phyloP scores from a whole-genome alignment of 352 stramenopile genomes.

The Pythium volutum region DNA sequence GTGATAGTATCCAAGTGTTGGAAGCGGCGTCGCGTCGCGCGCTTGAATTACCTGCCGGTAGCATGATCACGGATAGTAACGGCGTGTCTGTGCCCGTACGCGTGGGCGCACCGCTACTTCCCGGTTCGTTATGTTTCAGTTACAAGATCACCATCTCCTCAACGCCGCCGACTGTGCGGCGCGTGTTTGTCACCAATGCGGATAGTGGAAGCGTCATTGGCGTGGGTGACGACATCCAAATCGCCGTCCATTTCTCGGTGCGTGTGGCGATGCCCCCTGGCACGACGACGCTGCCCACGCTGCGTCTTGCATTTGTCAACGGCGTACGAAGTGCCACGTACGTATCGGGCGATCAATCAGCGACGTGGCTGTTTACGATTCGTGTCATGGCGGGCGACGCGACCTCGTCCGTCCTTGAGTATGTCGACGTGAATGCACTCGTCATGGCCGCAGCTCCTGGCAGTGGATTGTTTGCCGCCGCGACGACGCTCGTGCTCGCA shows the following conservation, averaged over 20 bases:
- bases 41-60: slow-evolving; percentile 44
- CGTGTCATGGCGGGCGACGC: slow-evolving; percentile 35
- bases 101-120: slow-evolving; percentile 28
- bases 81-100: slow-evolving; percentile 45
- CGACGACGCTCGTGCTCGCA: slow-evolving; percentile 36
- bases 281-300: slow-evolving; percentile 14
- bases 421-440: slow-evolving; percentile 32
- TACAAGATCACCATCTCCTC: slow-evolving; percentile 49
- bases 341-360: slow-evolving; percentile 36
- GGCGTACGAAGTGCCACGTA: slow-evolving; percentile 32
- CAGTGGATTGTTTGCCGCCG: slow-evolving; percentile 38
- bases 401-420: slow-evolving; percentile 31
- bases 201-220: slow-evolving; percentile 29
- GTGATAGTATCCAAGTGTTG: slow-evolving; percentile 41
- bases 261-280: slow-evolving; percentile 22
- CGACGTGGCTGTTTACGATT: slow-evolving; percentile 41
- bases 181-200: slow-evolving; percentile 34
- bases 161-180: slow-evolving; percentile 30
- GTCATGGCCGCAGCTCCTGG: slow-evolving; percentile 3
- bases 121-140: slow-evolving; percentile 45
- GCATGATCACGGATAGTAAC: slow-evolving; percentile 42
- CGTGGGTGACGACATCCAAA: slow-evolving; percentile 44
- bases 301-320: slow-evolving; percentile 39
- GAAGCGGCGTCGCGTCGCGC: slow-evolving; percentile 45
- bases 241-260: slow-evolving; percentile 50